Conservation (phyloP, 73 alveolate species). For the Diophrys sp. region DNA sequence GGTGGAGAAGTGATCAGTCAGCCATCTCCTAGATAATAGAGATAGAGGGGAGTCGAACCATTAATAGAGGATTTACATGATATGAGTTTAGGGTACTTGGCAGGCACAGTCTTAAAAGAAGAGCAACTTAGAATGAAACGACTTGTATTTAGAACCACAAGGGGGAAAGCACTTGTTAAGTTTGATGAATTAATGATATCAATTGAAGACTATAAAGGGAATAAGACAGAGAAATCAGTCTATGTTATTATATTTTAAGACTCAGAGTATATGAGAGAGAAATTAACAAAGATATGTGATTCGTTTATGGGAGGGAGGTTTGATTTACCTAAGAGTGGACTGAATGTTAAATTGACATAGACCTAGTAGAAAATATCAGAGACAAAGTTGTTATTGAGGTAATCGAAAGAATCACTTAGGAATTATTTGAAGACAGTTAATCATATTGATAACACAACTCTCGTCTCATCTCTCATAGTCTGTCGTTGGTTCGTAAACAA, state of each 20-base stretch:
- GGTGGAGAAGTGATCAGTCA: too few relatives aligned
- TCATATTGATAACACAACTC: constrained; percentile 9
- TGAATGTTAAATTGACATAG: constrained; percentile 11
- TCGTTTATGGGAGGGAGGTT: constrained; percentile 73
- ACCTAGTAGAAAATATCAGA: constrained; percentile 29
- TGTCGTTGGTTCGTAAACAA: constrained; percentile 56
- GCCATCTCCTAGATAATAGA: too few relatives aligned
- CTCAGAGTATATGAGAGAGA: constrained; percentile 50
- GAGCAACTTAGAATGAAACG: constrained; percentile 83
- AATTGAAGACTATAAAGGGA: constrained; percentile 14
- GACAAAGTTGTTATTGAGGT: constrained; percentile 21
- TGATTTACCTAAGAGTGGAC: constrained; percentile 52
- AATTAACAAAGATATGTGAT: constrained; percentile 65
- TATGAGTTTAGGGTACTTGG: constrained; percentile 62
- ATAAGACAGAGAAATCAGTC: constrained; percentile 43
- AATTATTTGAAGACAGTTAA: constrained; percentile 25
- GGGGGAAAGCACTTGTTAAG: constrained; percentile 83
- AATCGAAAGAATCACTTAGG: constrained; percentile 21
- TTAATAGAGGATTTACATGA: not conserved
- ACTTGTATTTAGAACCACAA: constrained; percentile 85
- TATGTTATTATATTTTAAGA: constrained; percentile 67
- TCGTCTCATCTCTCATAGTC: constrained; percentile 24
- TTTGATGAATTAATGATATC: constrained; percentile 64
- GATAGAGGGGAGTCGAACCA: too few relatives aligned
- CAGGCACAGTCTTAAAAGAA: constrained; percentile 78